phyloP scores from a whole-genome alignment of 805 yeast genomes.

The Candida namnaoensis region DNA sequence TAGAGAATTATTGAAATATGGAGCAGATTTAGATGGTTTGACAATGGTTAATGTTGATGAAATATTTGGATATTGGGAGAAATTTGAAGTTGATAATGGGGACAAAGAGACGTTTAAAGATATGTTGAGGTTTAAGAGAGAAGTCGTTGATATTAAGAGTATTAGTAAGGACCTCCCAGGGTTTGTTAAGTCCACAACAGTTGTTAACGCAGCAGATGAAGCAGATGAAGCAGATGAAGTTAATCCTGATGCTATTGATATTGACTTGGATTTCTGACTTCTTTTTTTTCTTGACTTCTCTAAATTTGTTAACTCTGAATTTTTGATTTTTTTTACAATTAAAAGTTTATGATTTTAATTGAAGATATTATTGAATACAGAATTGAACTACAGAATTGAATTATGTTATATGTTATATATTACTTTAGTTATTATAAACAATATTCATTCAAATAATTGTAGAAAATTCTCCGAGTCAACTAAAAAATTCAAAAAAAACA shows the following conservation, averaged over 20 bases:
- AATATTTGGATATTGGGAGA: conserved; percentile 66
- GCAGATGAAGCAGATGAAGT: conserved; percentile 1
- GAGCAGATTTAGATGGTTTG: conserved; percentile 25
- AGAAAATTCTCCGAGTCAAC: too few species aligned
- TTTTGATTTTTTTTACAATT: too few species aligned
- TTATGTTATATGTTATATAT: too few species aligned
- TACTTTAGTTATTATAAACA: too few species aligned
- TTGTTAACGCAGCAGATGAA: conserved; percentile 11
- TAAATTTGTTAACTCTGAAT: too few species aligned
- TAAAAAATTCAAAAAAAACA: too few species aligned
- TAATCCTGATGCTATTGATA: conserved; percentile 55
- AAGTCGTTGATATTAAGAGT: conserved; percentile 13
- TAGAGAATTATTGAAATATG: conserved; percentile 52
- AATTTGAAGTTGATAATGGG: conserved; percentile 68
- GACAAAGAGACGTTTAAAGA: conserved; percentile 63
- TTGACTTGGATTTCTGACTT: too few species aligned
- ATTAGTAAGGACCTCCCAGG: conserved; percentile 20
- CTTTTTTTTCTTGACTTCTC: too few species aligned
- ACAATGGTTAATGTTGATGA: conserved; percentile 19
- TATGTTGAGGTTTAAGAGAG: conserved; percentile 56
- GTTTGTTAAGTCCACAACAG: conserved; percentile 32
- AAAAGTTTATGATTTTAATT: too few species aligned
- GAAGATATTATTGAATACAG: too few species aligned
- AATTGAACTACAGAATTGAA: too few species aligned
- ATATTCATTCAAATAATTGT: too few species aligned